phyloP scores from a whole-genome alignment of 306 rosid genomes.

The Inga laurina region DNA sequence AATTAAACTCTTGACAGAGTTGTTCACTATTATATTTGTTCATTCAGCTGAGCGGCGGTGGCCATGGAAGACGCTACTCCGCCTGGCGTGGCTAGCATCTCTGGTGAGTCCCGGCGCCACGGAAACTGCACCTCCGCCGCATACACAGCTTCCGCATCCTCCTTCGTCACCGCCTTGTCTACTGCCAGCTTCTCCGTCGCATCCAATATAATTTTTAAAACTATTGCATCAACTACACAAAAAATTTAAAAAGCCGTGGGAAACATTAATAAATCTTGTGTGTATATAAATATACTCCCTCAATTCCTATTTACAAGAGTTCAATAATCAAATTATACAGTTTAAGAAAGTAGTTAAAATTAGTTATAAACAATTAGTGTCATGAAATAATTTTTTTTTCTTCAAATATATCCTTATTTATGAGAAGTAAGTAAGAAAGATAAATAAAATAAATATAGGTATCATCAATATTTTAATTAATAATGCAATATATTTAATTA shows the following conservation, averaged over 20 bases:
- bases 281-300: too few relatives aligned
- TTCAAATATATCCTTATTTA: too few relatives aligned
- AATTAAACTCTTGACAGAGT: neutral
- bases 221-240: neutral
- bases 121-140: slow-evolving; percentile 36
- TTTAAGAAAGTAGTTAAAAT: too few relatives aligned
- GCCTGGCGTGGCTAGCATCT: neutral
- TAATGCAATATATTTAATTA: too few relatives aligned
- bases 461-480: too few relatives aligned
- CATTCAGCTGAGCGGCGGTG: slow-evolving; percentile 8
- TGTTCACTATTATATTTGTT: neutral
- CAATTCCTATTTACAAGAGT: too few relatives aligned
- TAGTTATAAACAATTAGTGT: too few relatives aligned
- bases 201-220: slow-evolving; percentile 14
- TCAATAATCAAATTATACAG: rapidly evolving
- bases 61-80: slow-evolving; percentile 45
- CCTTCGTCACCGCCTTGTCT: slow-evolving; percentile 40
- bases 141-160: slow-evolving; percentile 42
- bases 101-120: neutral
- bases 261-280: too few relatives aligned
- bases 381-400: too few relatives aligned
- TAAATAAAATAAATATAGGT: too few relatives aligned
- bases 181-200: slow-evolving; percentile 26
- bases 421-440: too few relatives aligned
- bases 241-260: neutral